Percentiles rank a stretch among this genome's conserved stretches.
phyloP scores from a whole-genome alignment of 139 green algal species.

The Picochlorum costavermella region DNA sequence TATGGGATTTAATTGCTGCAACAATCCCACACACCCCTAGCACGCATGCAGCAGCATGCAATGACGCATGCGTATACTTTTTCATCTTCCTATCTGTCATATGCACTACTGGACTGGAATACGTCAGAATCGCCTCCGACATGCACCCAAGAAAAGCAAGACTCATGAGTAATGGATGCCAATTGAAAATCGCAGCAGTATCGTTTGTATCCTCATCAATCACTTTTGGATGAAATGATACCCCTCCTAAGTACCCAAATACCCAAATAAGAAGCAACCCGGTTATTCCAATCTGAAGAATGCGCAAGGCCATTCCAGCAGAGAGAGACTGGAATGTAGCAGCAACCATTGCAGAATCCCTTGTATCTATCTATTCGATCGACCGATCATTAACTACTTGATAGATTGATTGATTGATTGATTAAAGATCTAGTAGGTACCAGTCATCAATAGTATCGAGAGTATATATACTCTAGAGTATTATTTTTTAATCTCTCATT shows the following conservation, averaged over 20 bases:
- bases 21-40: conserved; percentile 27
- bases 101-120: conserved; percentile 33
- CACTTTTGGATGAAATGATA: conserved; percentile 4
- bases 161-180: conserved; percentile 64
- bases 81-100: conserved; percentile 19
- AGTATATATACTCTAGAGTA: no score
- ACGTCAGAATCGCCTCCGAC: conserved; percentile 59
- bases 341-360: neutral
- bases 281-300: conserved; percentile 8
- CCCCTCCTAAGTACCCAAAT: conserved; percentile 14
- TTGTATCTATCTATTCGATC: neutral
- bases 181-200: conserved; percentile 65
- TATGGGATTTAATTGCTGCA: conserved; percentile 53
- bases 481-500: no score
- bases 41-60: conserved; percentile 44
- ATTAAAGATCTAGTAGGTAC: no score
- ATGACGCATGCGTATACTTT: conserved; percentile 27
- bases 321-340: neutral
- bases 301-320: neutral
- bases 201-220: conserved; percentile 17
- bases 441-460: no score
- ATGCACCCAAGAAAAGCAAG: conserved; percentile 62
- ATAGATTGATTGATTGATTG: no score
- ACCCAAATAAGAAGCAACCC: conserved; percentile 14
- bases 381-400: neutral